These are phyloP conservation scores for Russula sp. DNA, from an alignment of 768 basidiomycete genomes.

Conservation along the genomic window DNA sequence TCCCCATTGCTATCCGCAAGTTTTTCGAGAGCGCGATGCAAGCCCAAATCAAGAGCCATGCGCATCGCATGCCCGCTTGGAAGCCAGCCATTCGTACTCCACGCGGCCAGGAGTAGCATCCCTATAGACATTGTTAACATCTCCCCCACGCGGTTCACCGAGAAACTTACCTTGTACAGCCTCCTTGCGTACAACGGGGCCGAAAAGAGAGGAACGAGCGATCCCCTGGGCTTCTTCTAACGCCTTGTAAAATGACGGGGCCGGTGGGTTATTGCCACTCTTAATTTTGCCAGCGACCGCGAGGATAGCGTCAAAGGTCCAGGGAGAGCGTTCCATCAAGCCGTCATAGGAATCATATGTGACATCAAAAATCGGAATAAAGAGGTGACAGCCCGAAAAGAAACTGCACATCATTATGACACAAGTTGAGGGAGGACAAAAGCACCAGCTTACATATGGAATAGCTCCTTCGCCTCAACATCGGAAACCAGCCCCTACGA, in stretches of 20 bases:
- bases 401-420: conserved; percentile 48
- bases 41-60: conserved; percentile 89
- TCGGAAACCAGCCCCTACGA: conserved; percentile 77
- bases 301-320: conserved; percentile 91
- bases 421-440: neutral
- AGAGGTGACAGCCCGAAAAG: conserved; percentile 93
- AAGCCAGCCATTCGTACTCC: conserved; percentile 93
- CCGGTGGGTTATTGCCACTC: conserved; percentile 80
- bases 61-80: conserved; percentile 94
- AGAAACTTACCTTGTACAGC: conserved; percentile 71
- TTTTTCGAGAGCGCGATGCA: conserved; percentile 89
- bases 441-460: conserved; percentile 62
- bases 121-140: conserved; percentile 36
- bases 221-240: conserved; percentile 95
- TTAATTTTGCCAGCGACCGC: conserved; percentile 90
- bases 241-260: conserved; percentile 81
- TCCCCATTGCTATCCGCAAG: conserved; percentile 67
- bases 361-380: conserved; percentile 93
- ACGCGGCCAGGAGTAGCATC: conserved; percentile 86
- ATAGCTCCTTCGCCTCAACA: conserved; percentile 80
- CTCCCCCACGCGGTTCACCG: neutral
- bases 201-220: conserved; percentile 87
- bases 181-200: conserved; percentile 90
- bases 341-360: conserved; percentile 90
- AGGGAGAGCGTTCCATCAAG: conserved; percentile 86